Evolutionary conservation across 208 protist genomes (phyloP).

Genomic region (Angomonas ambiguus): DNA sequence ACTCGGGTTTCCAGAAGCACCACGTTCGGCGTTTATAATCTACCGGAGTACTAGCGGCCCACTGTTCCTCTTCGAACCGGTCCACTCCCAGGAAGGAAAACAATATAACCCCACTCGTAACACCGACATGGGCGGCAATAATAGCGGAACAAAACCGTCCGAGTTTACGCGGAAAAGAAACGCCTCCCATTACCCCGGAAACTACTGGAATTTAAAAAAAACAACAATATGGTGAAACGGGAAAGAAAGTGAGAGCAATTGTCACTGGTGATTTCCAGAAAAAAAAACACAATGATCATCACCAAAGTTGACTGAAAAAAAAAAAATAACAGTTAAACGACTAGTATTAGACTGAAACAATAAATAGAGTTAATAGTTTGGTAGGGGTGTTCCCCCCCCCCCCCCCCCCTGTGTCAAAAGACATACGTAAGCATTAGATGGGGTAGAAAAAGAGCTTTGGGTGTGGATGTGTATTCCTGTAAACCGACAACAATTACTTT

Average conservation of each 20-base stretch:
- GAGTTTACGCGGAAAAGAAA: slow-evolving; percentile 3
- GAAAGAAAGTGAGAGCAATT: background rate
- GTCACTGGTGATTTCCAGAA: slow-evolving; percentile 8
- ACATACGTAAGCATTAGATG: background rate
- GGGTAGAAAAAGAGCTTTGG: background rate
- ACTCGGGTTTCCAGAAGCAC: slow-evolving; percentile 39
- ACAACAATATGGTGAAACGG: background rate
- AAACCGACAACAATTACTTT: slow-evolving; percentile 30
- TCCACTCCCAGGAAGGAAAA: slow-evolving; percentile 36
- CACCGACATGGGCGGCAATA: slow-evolving; percentile 28
- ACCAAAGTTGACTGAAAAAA: background rate
- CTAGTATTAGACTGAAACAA: too few species aligned
- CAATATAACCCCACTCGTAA: slow-evolving; percentile 22
- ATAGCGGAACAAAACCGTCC: slow-evolving; percentile 20
- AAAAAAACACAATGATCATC: slow-evolving; percentile 6
- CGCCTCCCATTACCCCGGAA: background rate
- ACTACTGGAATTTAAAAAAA: background rate
- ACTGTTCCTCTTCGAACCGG: slow-evolving; percentile 50
- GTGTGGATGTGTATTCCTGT: background rate
- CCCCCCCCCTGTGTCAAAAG: too few species aligned
- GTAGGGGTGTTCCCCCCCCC: too few species aligned
- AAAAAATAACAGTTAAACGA: background rate
- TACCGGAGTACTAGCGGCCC: slow-evolving; percentile 51
- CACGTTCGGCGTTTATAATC: slow-evolving; percentile 23
- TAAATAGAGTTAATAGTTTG: too few species aligned